Conservation (phyloP, 257 asterid species). For the Paulownia fortunei region DNA sequence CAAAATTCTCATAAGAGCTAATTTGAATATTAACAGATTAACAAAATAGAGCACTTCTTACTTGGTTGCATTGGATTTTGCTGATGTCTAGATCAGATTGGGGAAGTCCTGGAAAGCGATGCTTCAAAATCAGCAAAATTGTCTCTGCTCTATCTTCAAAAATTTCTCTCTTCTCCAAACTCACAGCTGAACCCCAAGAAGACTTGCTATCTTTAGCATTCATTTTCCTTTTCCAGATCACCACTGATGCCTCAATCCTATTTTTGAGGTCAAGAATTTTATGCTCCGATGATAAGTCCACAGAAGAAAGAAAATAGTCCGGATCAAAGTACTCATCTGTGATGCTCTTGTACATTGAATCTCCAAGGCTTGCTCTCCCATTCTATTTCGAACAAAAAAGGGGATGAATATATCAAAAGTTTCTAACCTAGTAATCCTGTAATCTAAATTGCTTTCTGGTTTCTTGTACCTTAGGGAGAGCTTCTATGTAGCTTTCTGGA, state of each 20-base stretch:
- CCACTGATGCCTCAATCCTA: constrained; percentile 82
- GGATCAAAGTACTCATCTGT: constrained; percentile 84
- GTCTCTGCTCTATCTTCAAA: constrained; percentile 89
- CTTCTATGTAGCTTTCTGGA: constrained; percentile 84
- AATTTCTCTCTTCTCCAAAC: constrained; percentile 81
- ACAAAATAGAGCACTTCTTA: constrained; percentile 31
- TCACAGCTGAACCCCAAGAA: constrained; percentile 80
- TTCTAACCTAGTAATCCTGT: neutral
- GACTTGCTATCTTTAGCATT: constrained; percentile 76
- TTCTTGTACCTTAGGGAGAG: constrained; percentile 81
- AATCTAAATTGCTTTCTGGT: neutral
- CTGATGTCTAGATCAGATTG: constrained; percentile 85
- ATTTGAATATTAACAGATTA: too few relatives aligned
- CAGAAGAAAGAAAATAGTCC: constrained; percentile 55
- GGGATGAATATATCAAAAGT: neutral
- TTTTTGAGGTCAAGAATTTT: constrained; percentile 88
- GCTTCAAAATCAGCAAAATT: constrained; percentile 68
- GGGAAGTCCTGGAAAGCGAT: constrained; percentile 77
- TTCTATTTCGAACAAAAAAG: constrained; percentile 44
- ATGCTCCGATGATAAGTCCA: constrained; percentile 81
- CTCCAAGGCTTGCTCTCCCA: constrained; percentile 93
- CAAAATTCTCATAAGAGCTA: too few relatives aligned
- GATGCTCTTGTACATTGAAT: constrained; percentile 74
- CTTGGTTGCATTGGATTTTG: constrained; percentile 81
- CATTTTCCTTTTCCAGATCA: constrained; percentile 90